A percentile compares a stretch with the other conserved stretches of the same genome.
Evolutionary conservation across 306 rosid genomes (phyloP).

Genomic region (Cajanus cajan): DNA sequence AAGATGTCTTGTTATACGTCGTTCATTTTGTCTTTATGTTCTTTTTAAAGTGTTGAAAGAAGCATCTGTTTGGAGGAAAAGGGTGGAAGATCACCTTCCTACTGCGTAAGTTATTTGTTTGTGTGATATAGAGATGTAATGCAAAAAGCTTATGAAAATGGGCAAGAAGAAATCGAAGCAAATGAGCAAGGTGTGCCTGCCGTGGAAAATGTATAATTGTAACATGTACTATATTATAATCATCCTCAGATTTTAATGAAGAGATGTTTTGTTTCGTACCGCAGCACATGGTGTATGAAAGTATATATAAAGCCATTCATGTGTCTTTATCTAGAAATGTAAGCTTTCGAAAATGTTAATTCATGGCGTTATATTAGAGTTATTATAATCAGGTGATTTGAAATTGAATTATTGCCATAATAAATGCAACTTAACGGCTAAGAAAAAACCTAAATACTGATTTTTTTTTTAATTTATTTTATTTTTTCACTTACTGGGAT

Average conservation of each 20-base stretch:
- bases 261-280: constrained; percentile 54
- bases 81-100: constrained; percentile 91
- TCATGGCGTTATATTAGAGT: not conserved
- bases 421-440: not conserved
- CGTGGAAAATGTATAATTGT: constrained; percentile 48
- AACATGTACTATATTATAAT: constrained; percentile 46
- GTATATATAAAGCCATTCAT: not conserved
- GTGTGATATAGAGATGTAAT: constrained; percentile 51
- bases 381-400: not conserved
- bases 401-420: not conserved
- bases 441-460: not conserved
- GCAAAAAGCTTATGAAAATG: constrained; percentile 29
- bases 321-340: not conserved
- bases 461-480: not conserved
- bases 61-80: constrained; percentile 47
- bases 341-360: not conserved
- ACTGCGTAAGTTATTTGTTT: constrained; percentile 62
- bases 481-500: not conserved
- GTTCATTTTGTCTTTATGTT: constrained; percentile 43
- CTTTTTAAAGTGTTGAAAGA: constrained; percentile 46
- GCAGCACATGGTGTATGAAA: not conserved
- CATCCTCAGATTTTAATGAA: constrained; percentile 81
- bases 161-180: constrained; percentile 13
- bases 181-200: constrained; percentile 36
- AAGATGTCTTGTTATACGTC: constrained; percentile 36